Evolutionary conservation across 306 rosid species (phyloP), one percentile per base, ranked within the genome.

Genomic region (Sophora flavescens): DNA sequence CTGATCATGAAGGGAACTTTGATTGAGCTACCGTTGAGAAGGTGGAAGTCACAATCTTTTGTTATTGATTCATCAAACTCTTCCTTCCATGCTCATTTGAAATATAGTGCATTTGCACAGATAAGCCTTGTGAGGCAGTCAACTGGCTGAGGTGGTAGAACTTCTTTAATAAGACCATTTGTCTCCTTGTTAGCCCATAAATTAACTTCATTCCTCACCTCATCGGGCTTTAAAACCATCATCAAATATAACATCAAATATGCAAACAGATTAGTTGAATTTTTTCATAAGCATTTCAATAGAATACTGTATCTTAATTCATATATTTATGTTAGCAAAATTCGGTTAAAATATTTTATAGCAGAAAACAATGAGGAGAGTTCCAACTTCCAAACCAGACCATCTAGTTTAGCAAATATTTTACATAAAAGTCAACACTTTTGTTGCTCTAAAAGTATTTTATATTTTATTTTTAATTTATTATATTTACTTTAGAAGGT

Each of bases 1-100:
- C 86, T 90, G 36, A 82, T 86, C 97, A 94, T 94, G 85, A 86
- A 94, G 42, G 95, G 97, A 10, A 71, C 95, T 72, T 85, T 84
- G 57, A 87, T 87, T 28, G 84, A 66, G 75, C 80, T 84, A 18
- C 95, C 95, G 53, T 80, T 67, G 1, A 82, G 84, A 68, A 90
- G 93, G 79, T 86, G 84, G 80, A 94, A 92, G 65, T 89, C 91
- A 17, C 72, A 35, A 26, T 87, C 86, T 76, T 87, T 73, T 0
- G 96, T 94, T 48, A 18, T 14, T 3, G 88, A 88, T 62, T 88
- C 83, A 74, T 91, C 86, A 61, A 93, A 94, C 70, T 81, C 76
- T 32, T 86, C 78, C 42, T 12, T 73, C 98, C 98, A 92, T 0
- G 52, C 88, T 54, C 97, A 97, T 75, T 90, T 94, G 80, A 94